These are phyloP conservation scores for Tremella yokohamensis DNA, from an alignment of 768 basidiomycete genomes.

Conservation along the genomic window DNA sequence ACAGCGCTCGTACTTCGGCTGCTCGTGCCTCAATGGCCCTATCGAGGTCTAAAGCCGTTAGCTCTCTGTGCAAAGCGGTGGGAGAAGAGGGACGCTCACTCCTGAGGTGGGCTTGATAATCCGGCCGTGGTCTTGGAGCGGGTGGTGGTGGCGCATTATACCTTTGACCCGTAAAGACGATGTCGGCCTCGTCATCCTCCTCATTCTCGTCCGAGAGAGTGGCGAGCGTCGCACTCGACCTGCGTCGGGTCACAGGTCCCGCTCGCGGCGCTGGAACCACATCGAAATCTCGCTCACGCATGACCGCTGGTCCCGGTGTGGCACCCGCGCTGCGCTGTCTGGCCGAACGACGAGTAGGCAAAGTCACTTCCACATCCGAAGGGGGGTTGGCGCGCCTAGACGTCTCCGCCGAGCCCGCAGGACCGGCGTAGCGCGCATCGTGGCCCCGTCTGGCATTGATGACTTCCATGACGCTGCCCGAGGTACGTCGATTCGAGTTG, in stretches of 20 bases:
- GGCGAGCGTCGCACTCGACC: not conserved
- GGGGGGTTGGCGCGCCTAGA: not conserved
- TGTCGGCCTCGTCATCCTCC: not conserved
- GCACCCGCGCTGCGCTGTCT: not conserved
- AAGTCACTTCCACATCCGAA: not conserved
- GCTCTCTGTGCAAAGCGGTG: not conserved
- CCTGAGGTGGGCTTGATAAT: not conserved
- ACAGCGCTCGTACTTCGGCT: not conserved
- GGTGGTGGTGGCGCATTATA: not conserved
- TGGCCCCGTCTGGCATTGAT: not conserved
- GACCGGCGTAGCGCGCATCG: not conserved
- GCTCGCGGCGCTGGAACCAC: not conserved
- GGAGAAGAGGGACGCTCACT: not conserved
- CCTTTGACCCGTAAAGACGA: constrained; percentile 1
- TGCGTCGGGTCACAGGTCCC: not conserved
- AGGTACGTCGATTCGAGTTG: not conserved
- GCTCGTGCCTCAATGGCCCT: not conserved
- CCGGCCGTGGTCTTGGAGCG: not conserved
- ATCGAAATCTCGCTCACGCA: not conserved
- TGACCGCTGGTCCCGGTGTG: not conserved
- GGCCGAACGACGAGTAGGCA: not conserved
- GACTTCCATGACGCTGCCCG: constrained; percentile 2
- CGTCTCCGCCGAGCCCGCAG: not conserved
- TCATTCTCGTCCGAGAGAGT: not conserved
- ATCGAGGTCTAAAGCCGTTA: not conserved